Percentiles rank a stretch among this genome's conserved stretches.
Evolutionary conservation across 1,284 basidiomycete species (phyloP).

Genomic region (Naganishia cerealis): DNA sequence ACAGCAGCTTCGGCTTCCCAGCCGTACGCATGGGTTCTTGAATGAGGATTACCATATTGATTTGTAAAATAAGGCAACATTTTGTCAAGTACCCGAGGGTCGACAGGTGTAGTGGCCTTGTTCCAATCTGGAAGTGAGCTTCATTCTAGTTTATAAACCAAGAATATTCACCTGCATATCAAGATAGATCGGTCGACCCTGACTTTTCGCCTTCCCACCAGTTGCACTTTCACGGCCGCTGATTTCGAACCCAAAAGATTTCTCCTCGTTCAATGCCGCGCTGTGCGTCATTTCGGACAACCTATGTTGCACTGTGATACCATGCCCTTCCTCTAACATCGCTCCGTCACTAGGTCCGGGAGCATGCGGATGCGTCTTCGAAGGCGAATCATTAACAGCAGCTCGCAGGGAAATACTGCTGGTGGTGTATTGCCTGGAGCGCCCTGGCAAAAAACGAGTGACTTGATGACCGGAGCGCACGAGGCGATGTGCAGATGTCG

Average conservation of each 20-base stretch:
- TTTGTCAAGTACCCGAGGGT: slow-evolving; percentile 92
- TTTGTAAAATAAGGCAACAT: slow-evolving; percentile 97
- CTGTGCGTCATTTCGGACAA: neutral
- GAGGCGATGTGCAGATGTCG: neutral
- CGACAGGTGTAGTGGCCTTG: slow-evolving; percentile 93
- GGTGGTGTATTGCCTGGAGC: neutral
- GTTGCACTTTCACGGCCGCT: slow-evolving; percentile 62
- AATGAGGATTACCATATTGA: slow-evolving; percentile 97
- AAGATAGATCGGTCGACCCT: slow-evolving; percentile 84
- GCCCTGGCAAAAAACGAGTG: neutral
- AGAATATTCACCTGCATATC: slow-evolving; percentile 76
- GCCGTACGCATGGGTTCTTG: slow-evolving; percentile 95
- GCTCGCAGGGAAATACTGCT: neutral
- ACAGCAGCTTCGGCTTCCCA: slow-evolving; percentile 97
- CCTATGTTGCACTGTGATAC: slow-evolving; percentile 18
- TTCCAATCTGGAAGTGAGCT: slow-evolving; percentile 9
- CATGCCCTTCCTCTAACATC: neutral
- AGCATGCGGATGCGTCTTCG: slow-evolving; percentile 10
- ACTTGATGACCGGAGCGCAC: neutral
- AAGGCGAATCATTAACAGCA: slow-evolving; percentile 17
- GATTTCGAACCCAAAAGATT: slow-evolving; percentile 74
- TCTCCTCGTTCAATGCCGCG: neutral
- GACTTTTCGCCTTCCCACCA: slow-evolving; percentile 64
- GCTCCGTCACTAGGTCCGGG: slow-evolving; percentile 12
- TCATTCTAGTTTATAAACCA: neutral